Evolutionary conservation across 106 monocot genomes (phyloP).

Genomic region (Dendrobium catenatum): DNA sequence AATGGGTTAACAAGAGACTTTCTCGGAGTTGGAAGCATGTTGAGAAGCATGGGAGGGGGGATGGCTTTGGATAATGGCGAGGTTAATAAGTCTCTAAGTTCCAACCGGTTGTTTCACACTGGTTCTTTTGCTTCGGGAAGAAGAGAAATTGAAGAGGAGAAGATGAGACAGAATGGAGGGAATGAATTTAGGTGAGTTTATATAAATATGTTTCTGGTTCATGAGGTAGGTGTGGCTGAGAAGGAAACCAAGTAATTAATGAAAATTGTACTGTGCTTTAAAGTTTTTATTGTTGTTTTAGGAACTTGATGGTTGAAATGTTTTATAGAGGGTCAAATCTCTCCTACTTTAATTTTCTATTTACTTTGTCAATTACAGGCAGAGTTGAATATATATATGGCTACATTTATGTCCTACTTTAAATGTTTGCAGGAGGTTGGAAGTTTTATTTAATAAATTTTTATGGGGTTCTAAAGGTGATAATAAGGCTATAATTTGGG

Average conservation of each 20-base stretch:
- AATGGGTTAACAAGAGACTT: conserved; percentile 73
- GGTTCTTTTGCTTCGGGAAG: background rate
- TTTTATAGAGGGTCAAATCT: background rate
- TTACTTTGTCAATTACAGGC: background rate
- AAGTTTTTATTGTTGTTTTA: background rate
- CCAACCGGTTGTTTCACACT: background rate
- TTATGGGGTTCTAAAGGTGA: too few species aligned
- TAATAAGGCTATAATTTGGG: too few species aligned
- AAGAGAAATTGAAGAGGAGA: background rate
- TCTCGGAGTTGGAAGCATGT: conserved; percentile 62
- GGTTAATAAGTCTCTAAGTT: background rate
- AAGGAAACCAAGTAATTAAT: too few species aligned
- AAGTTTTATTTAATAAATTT: too few species aligned
- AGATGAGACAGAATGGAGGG: too few species aligned
- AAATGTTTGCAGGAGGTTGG: too few species aligned
- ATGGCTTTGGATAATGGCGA: background rate
- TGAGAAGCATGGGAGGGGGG: conserved; percentile 30
- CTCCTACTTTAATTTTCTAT: background rate
- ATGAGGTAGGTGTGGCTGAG: too few species aligned
- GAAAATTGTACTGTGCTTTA: background rate
- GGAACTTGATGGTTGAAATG: background rate
- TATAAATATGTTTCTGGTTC: too few species aligned
- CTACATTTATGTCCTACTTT: background rate
- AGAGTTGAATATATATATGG: background rate
- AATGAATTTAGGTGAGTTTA: too few species aligned